Conservation (phyloP, 768 basidiomycete genomes). For the Naganishia friedmannii region DNA sequence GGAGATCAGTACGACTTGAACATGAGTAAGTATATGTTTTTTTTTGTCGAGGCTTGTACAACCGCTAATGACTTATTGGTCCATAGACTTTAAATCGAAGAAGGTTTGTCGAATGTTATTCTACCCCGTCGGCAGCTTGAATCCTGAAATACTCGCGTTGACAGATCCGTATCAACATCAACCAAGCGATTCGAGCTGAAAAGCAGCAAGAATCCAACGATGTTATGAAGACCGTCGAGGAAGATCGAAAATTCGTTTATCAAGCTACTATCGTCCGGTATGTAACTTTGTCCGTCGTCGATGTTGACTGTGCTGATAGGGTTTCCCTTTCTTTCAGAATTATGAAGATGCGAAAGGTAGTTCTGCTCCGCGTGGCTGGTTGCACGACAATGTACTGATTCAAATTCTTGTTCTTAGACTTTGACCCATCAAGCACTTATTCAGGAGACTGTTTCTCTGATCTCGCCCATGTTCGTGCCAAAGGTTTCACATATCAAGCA, state of each 20-base stretch:
- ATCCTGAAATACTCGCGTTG: conserved; percentile 2
- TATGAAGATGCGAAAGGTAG: conserved; percentile 53
- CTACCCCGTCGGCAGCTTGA: background rate
- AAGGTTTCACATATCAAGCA: conserved; percentile 97
- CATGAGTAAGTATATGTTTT: conserved; percentile 58
- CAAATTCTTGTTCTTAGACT: conserved; percentile 35
- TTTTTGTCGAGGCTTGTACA: background rate
- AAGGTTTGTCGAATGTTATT: conserved; percentile 55
- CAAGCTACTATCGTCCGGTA: conserved; percentile 81
- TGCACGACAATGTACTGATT: background rate
- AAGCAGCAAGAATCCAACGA: conserved; percentile 85
- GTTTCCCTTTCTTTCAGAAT: conserved; percentile 48
- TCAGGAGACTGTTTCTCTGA: conserved; percentile 49
- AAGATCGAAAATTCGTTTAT: conserved; percentile 93
- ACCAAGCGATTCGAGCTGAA: conserved; percentile 89
- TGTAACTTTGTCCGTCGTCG: background rate
- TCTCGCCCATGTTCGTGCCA: conserved; percentile 58
- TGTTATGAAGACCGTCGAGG: conserved; percentile 89
- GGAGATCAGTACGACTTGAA: conserved; percentile 94
- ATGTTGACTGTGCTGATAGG: background rate
- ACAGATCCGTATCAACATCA: conserved; percentile 77
- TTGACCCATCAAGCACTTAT: conserved; percentile 52
- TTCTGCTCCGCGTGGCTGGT: background rate
- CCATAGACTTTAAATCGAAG: conserved; percentile 74
- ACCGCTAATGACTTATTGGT: conserved; percentile 32